These are phyloP conservation scores for Fusarium coicis DNA, from an alignment of 2,329 filamentous ascomycete species.

Conservation along the genomic window DNA sequence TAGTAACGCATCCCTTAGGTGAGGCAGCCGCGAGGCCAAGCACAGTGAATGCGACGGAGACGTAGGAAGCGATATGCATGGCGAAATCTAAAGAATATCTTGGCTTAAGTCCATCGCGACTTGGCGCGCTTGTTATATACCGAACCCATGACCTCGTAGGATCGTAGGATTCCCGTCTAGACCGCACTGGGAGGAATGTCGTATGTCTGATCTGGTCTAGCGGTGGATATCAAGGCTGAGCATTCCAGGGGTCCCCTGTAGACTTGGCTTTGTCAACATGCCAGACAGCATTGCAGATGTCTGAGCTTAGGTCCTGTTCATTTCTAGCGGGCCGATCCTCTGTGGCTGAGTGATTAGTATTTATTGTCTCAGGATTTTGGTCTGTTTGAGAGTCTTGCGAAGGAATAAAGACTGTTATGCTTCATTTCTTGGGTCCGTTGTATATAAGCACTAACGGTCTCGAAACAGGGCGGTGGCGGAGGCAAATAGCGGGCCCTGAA, in stretches of 20 bases:
- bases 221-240: not conserved
- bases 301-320: not conserved
- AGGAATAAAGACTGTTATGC: not conserved
- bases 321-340: not conserved
- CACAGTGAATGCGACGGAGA: constrained; percentile 22
- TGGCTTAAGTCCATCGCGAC: not conserved
- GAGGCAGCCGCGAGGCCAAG: constrained; percentile 23
- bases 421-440: not conserved
- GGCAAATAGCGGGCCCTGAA: constrained; percentile 7
- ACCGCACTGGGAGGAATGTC: constrained; percentile 25
- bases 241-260: constrained; percentile 21
- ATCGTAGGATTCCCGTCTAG: constrained; percentile 19
- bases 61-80: constrained; percentile 34
- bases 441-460: constrained; percentile 13
- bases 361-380: not conserved
- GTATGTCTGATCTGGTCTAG: constrained; percentile 12
- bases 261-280: constrained; percentile 1
- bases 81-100: not conserved
- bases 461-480: constrained; percentile 9
- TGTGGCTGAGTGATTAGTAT: not conserved
- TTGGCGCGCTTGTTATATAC: constrained; percentile 4
- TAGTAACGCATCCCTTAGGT: constrained; percentile 2
- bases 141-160: not conserved
- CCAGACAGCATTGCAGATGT: not conserved
- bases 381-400: not conserved